phyloP scores from a whole-genome alignment of 805 yeast species.

The Brettanomyces anomalus region DNA sequence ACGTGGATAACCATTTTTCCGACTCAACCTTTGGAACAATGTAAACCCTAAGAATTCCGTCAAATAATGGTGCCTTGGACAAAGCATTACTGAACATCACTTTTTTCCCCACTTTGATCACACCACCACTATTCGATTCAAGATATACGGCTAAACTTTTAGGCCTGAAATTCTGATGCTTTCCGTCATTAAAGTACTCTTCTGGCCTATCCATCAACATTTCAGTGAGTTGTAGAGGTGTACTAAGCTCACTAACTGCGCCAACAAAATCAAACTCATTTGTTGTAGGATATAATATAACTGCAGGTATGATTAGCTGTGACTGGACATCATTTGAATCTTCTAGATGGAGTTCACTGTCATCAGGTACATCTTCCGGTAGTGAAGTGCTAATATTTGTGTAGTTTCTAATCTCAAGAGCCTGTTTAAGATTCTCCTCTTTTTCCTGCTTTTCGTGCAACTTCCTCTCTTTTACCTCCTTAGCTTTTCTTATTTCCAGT shows the following conservation, averaged over 20 bases:
- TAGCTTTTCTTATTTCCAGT: conserved; percentile 16
- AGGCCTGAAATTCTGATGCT: conserved; percentile 48
- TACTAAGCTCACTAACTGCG: conserved; percentile 61
- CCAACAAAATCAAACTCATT: conserved; percentile 80
- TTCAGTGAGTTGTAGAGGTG: conserved; percentile 55
- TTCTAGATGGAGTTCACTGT: conserved; percentile 49
- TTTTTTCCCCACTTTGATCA: conserved; percentile 78
- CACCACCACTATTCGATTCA: conserved; percentile 79
- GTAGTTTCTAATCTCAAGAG: conserved; percentile 53
- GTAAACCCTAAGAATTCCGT: conserved; percentile 60
- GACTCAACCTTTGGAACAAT: conserved; percentile 70
- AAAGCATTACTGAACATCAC: conserved; percentile 56
- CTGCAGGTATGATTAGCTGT: conserved; percentile 72
- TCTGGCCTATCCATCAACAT: conserved; percentile 54
- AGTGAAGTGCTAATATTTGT: conserved; percentile 37
- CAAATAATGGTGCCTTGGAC: conserved; percentile 72
- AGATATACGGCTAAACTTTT: conserved; percentile 62
- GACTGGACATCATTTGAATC: conserved; percentile 63
- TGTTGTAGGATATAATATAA: conserved; percentile 72
- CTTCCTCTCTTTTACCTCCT: conserved; percentile 17
- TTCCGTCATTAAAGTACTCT: conserved; percentile 58
- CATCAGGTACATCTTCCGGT: conserved; percentile 49
- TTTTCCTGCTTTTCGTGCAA: conserved; percentile 29
- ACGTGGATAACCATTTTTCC: conserved; percentile 51
- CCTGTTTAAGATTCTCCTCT: conserved; percentile 40